phyloP scores from a whole-genome alignment of 768 basidiomycete genomes.

The Phylloporus rhodoxanthus region DNA sequence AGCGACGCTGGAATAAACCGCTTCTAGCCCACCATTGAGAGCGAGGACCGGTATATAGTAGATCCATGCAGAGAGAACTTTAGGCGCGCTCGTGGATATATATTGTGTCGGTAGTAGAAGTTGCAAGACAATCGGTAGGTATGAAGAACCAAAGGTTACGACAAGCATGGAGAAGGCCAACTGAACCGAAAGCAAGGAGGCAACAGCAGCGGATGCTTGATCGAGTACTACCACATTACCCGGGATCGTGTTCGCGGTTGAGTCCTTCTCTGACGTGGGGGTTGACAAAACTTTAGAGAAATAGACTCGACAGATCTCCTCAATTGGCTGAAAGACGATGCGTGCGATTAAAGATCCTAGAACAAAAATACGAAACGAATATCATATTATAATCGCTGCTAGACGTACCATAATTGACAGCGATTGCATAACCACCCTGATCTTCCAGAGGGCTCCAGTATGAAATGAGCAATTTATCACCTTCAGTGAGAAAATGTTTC shows the following conservation, averaged over 20 bases:
- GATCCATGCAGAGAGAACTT: conserved; percentile 72
- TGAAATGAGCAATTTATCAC: conserved; percentile 86
- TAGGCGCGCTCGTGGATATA: conserved; percentile 70
- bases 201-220: conserved; percentile 48
- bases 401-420: conserved; percentile 84
- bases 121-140: conserved; percentile 61
- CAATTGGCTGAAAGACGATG: conserved; percentile 90
- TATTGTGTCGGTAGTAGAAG: conserved; percentile 69
- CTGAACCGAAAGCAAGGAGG: conserved; percentile 61
- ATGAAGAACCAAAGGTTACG: conserved; percentile 67
- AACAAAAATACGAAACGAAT: conserved; percentile 1
- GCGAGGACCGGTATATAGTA: conserved; percentile 88
- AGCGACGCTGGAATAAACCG: conserved; percentile 81
- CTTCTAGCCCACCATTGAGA: conserved; percentile 87
- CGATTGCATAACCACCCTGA: conserved; percentile 93
- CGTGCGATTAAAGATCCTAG: conserved; percentile 88
- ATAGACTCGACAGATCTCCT: conserved; percentile 85
- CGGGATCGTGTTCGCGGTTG: not conserved
- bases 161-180: conserved; percentile 62
- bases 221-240: conserved; percentile 16
- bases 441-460: conserved; percentile 77
- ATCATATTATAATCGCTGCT: not conserved
- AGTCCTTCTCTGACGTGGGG: conserved; percentile 6
- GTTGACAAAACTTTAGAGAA: conserved; percentile 64
- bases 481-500: conserved; percentile 94